Percentiles rank a stretch among this genome's conserved stretches.
Conservation (phyloP, 495 filamentous ascomycete species). For the Penicillium longicatenatum region DNA sequence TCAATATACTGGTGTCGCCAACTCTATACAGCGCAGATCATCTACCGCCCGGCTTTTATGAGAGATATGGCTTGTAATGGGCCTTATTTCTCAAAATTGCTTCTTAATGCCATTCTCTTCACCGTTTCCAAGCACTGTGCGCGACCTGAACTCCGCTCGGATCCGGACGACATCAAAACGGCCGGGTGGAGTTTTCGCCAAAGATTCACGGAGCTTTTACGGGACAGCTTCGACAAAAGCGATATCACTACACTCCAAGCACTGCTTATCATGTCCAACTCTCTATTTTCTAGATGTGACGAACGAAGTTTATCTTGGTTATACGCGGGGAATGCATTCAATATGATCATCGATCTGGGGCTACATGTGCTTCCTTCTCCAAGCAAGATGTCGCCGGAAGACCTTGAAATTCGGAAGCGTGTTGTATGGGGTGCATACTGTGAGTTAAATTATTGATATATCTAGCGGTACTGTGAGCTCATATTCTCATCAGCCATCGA, state of each 20-base stretch:
- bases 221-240: constrained; percentile 40
- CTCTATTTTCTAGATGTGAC: constrained; percentile 40
- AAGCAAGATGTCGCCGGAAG: constrained; percentile 34
- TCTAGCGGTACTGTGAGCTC: background rate
- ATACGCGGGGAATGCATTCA: constrained; percentile 46
- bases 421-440: constrained; percentile 46
- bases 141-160: constrained; percentile 31
- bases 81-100: constrained; percentile 47
- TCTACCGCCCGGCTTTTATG: constrained; percentile 36
- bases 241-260: constrained; percentile 51
- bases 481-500: constrained; percentile 22
- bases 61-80: constrained; percentile 40
- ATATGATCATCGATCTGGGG: constrained; percentile 51
- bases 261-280: constrained; percentile 41
- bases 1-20: constrained; percentile 45
- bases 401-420: constrained; percentile 43
- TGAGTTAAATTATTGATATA: constrained; percentile 13
- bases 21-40: constrained; percentile 35
- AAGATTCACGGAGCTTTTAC: constrained; percentile 41
- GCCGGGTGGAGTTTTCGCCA: constrained; percentile 41
- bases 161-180: constrained; percentile 36
- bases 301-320: constrained; percentile 49
- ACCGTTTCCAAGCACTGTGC: constrained; percentile 39
- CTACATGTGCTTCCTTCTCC: constrained; percentile 36
- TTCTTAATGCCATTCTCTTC: constrained; percentile 51